Evolutionary conservation across 1,284 basidiomycete genomes (phyloP), one percentile per base, ranked within the genome.

Genomic region (Salmacisia buchloeana): DNA sequence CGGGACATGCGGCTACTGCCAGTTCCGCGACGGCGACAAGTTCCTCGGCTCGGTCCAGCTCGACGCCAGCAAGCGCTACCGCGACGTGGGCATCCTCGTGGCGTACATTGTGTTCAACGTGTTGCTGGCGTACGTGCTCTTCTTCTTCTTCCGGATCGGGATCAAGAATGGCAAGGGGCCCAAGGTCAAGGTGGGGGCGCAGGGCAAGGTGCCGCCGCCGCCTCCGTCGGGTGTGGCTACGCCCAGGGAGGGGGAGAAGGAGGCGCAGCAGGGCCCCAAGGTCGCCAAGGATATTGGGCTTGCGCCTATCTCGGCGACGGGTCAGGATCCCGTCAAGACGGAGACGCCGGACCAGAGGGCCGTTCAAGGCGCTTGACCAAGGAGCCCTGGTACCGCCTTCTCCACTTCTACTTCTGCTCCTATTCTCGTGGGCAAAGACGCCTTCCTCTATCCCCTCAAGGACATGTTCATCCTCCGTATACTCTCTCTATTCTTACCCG

Each of bases 41-140:
- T 71, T 70, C 31, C 74, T 86, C 64, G 82, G 69, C 59, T 58
- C 62, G 5, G 66, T 73, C 52, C 21, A 34, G 27, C 59, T 77
- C 34, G 36, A 59, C 36, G 68, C 69, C 10, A 2, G 38, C 2
- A 45, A 66, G 39, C 60, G 64, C 21, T 77, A 64, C 68, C 66
- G 74, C n/a, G 66, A 75, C 61, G 39, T 77, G 21, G 75, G 75
- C 23, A 78, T 90, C 57, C 80, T 90, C 65, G 84, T 84, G 74
- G 86, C 81, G 0, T 90, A 85, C 80, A 84, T 88, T 67, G 70
- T 81, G 18, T 85, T 89, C 80, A 89, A 90, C 68, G 60, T 78
- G 15, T 58, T 58, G 12, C 72, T 72, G 35, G 64, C 64, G 61
- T 73, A 69, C 54, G 61, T 45, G 2, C 60, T 73, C 58, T 76